Evolutionary conservation across 2,329 filamentous ascomycete genomes (phyloP), one percentile per base, ranked within the genome.

Genomic region (Aspergillus sp.): DNA sequence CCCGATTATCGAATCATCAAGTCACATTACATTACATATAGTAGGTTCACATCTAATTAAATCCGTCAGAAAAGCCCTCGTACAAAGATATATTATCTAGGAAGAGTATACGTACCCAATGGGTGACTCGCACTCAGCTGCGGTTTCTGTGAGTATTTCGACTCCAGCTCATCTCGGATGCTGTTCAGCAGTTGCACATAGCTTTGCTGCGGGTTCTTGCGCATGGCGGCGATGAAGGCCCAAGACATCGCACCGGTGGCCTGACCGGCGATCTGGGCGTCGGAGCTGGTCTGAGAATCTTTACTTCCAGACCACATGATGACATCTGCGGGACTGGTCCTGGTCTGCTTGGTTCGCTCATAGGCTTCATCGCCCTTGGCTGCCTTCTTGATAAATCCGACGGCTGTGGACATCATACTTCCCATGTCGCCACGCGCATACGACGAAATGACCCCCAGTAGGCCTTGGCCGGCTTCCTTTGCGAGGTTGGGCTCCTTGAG

Each of bases 231-330:
- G 74, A 99, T 95, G 75, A 99, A 99, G 2, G 95, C 95, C 86
- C 90, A 97, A 3, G 92, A 96, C 95, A 99, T 98, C 75, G 95
- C 95, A 55, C 95, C 95, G 0, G 95, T 99, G 35, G 95, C 93
- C 77, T 97, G 84, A 56, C 91, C 87, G 44, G 84, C 86, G 65
- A 98, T 97, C 27, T 87, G 90, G 12, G 95, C 93, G 74, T 99
- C 95, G 77, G 91, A 90, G 58, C 92, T 96, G 67, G 95, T 99
- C 77, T 98, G 95, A 61, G 88, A 86, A 72, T 99, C 95, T 77
- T 96, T 97, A 79, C 91, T 96, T 57, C 95, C 95, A 60, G 91
- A 96, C 90, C 93, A 96, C 90, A 97, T 96, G 72, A 99, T 86
- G 33, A 99, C 95, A 75, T 99, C 95, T 41, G 95, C 95, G 1